Conservation (phyloP, 2,329 filamentous ascomycete species). For the Claviceps sp. region DNA sequence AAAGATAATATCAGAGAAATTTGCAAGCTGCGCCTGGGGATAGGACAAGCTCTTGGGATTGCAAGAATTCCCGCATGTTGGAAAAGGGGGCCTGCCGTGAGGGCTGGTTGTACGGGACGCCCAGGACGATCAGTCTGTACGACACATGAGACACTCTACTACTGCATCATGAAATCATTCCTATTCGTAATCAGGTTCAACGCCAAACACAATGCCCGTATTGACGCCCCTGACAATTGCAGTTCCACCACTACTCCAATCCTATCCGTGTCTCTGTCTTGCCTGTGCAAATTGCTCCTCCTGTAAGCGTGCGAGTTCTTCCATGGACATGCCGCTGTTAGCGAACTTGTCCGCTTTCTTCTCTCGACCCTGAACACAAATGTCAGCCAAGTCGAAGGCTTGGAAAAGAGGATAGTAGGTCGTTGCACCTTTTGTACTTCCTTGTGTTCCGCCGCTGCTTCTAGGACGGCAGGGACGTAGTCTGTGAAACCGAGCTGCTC, state of each 20-base stretch:
- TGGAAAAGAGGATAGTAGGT: slow-evolving; percentile 26
- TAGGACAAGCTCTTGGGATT: too few species aligned
- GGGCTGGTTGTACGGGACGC: too few species aligned
- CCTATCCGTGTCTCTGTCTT: slow-evolving; percentile 20
- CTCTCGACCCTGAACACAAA: slow-evolving; percentile 58
- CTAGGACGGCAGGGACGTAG: slow-evolving; percentile 77
- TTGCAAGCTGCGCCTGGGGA: too few species aligned
- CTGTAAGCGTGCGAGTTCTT: slow-evolving; percentile 79
- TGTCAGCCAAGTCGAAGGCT: not conserved
- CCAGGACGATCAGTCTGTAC: too few species aligned
- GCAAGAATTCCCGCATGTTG: too few species aligned
- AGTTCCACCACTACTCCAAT: not conserved
- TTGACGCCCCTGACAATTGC: slow-evolving; percentile 10
- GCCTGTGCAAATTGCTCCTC: slow-evolving; percentile 83
- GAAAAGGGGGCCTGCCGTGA: too few species aligned
- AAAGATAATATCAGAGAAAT: too few species aligned
- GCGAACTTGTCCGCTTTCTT: slow-evolving; percentile 97
- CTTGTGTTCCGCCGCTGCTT: slow-evolving; percentile 83
- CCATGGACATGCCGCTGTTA: slow-evolving; percentile 80
- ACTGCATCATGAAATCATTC: not conserved
- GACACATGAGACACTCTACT: not conserved
- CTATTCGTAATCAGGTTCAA: slow-evolving; percentile 9
- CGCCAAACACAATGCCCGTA: slow-evolving; percentile 22
- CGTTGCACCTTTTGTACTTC: slow-evolving; percentile 69
- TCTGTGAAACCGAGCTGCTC: slow-evolving; percentile 86